Conservation (phyloP, 495 filamentous ascomycete species). For the Xeromyces bisporus region DNA sequence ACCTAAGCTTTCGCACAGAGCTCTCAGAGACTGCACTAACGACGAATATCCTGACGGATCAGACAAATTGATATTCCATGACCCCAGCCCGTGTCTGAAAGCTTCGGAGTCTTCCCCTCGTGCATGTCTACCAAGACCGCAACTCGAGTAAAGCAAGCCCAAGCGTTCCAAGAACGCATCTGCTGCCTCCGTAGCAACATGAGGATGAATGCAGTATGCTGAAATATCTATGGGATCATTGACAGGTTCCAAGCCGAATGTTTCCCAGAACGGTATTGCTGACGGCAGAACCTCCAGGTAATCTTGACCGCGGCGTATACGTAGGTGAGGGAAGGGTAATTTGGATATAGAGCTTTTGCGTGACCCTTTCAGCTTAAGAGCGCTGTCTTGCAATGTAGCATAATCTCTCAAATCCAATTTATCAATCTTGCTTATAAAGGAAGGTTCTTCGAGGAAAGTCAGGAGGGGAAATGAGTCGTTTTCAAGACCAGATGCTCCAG, state of each 20-base stretch:
- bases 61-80: conserved; percentile 24
- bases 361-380: conserved; percentile 13
- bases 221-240: conserved; percentile 65
- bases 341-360: conserved; percentile 17
- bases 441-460: conserved; percentile 14
- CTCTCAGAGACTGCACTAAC: conserved; percentile 20
- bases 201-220: conserved; percentile 65
- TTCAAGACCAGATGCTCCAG: conserved; percentile 17
- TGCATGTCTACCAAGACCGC: conserved; percentile 57
- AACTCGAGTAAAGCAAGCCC: conserved; percentile 57
- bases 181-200: conserved; percentile 37
- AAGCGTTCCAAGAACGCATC: conserved; percentile 56
- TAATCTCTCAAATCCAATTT: conserved; percentile 24
- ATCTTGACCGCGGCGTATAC: conserved; percentile 57
- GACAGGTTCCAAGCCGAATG: conserved; percentile 62
- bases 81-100: conserved; percentile 41
- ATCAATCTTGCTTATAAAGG: conserved; percentile 15
- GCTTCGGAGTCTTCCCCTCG: conserved; percentile 34
- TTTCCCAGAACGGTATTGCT: conserved; percentile 79
- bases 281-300: conserved; percentile 63
- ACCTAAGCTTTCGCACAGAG: conserved; percentile 28
- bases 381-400: conserved; percentile 19
- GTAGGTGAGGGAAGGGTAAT: conserved; percentile 47
- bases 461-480: conserved; percentile 11
- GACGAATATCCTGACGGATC: conserved; percentile 16